Evolutionary conservation across 2,329 filamentous ascomycete species (phyloP), one percentile per base, ranked within the genome.

Genomic region (Phialophora macrospora): DNA sequence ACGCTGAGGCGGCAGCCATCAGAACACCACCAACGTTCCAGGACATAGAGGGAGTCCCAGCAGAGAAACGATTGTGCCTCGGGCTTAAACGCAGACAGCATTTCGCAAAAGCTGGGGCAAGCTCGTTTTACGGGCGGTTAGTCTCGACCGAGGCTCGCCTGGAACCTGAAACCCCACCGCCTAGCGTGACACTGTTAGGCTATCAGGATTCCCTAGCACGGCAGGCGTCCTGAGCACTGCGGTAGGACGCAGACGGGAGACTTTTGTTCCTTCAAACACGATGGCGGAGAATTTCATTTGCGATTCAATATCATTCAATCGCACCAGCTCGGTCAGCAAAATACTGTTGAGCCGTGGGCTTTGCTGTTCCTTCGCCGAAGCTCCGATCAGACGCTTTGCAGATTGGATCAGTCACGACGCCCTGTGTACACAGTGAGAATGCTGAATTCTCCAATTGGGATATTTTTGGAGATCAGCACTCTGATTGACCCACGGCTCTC

Each of bases 131-230:
- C 28, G 34, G n/a, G 52, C 24, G 44, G 41, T 30, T 30, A 38
- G 48, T 5, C 32, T 46, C 34, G 61, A 52, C 63, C 63, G 54
- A 61, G 66, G 60, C 52, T 68, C 51, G 48, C 48, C 48, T 63
- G 51, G 56, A 55, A 62, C 66, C 63, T 61, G 44, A 60, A 65
- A 63, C 66, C 66, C 66, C 66, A 63, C 66, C 11, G 48, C 49
- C 59, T 63, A 58, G 57, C 44, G 48, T 3, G 17, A 44, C 20
- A 28, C 14, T 11, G 24, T 20, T 30, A 28, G 55, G n/a, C 32
- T 20, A 12, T 44, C 32, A 20, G 17, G n/a, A 22, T 58, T 22
- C 14, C 55, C 32, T 28, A 34, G 34, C 17, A 22, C 30, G 7
- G 32, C 30, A 22, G 20, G 20, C 22, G 38, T 41, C n/a, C 38